Percentiles rank a stretch among this genome's conserved stretches.
Conservation (phyloP, 768 basidiomycete genomes). For the Tulasnella sp. region DNA sequence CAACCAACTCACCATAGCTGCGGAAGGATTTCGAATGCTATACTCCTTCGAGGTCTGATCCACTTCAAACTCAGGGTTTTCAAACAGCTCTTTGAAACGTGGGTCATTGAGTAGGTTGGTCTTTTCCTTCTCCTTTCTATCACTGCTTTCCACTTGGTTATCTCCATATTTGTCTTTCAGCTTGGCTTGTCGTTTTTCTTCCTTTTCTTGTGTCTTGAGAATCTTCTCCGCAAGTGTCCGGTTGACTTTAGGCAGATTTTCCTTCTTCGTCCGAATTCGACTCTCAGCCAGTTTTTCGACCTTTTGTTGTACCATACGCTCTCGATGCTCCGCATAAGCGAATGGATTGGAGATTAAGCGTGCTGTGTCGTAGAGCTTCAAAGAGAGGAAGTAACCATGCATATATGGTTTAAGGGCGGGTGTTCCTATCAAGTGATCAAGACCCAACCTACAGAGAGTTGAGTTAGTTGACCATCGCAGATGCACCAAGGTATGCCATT, state of each 20-base stretch:
- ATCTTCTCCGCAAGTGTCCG: slow-evolving; percentile 80
- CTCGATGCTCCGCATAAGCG: slow-evolving; percentile 87
- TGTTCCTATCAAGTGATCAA: slow-evolving; percentile 90
- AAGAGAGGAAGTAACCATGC: slow-evolving; percentile 97
- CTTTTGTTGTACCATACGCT: slow-evolving; percentile 73
- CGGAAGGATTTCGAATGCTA: slow-evolving; percentile 71
- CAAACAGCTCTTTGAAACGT: slow-evolving; percentile 82
- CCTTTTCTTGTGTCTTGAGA: slow-evolving; percentile 24
- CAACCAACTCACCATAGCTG: not conserved
- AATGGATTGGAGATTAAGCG: slow-evolving; percentile 93
- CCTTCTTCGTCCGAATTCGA: slow-evolving; percentile 75
- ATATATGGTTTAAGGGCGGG: slow-evolving; percentile 96
- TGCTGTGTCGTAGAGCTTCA: slow-evolving; percentile 92
- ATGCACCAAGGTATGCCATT: not conserved
- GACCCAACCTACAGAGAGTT: slow-evolving; percentile 50
- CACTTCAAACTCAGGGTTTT: slow-evolving; percentile 82
- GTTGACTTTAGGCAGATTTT: slow-evolving; percentile 55
- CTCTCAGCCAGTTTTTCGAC: slow-evolving; percentile 90
- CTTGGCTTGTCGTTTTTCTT: slow-evolving; percentile 19
- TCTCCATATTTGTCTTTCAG: slow-evolving; percentile 35
- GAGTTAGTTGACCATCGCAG: not conserved
- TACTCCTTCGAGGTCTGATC: slow-evolving; percentile 82
- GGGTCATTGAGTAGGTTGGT: slow-evolving; percentile 62
- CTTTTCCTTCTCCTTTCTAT: slow-evolving; percentile 25
- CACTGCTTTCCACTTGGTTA: slow-evolving; percentile 24